Conservation (phyloP, 768 basidiomycete genomes). For the Leccinum rimulosum region DNA sequence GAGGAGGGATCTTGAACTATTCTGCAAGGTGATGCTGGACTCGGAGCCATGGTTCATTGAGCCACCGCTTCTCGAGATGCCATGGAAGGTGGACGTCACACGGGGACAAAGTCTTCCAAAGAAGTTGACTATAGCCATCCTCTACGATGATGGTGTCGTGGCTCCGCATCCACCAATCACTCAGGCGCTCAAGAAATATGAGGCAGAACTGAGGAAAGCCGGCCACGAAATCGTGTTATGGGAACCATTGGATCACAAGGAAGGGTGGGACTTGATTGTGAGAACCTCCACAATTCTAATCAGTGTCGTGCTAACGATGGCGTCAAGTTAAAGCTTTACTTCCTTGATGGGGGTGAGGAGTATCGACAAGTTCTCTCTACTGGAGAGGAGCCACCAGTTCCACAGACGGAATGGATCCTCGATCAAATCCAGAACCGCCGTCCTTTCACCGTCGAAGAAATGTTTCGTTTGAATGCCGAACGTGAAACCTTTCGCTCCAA, state of each 20-base stretch:
- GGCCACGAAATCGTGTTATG: conserved; percentile 54
- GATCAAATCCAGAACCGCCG: conserved; percentile 37
- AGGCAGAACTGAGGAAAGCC: conserved; percentile 38
- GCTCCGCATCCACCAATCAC: conserved; percentile 47
- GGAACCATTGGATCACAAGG: conserved; percentile 42
- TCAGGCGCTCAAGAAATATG: conserved; percentile 39
- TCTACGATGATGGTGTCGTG: conserved; percentile 52
- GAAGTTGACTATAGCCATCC: conserved; percentile 43
- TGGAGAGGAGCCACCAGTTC: conserved; percentile 37
- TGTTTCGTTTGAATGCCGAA: conserved; percentile 43
- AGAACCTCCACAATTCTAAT: conserved; percentile 4
- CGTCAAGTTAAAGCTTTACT: conserved; percentile 43
- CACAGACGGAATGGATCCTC: conserved; percentile 44
- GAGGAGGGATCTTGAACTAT: conserved; percentile 47
- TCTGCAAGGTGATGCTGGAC: conserved; percentile 47
- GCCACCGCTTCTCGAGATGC: conserved; percentile 46
- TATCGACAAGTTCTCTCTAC: conserved; percentile 37
- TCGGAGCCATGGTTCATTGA: conserved; percentile 46
- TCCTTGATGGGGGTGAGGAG: conserved; percentile 48
- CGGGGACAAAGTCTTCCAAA: conserved; percentile 38
- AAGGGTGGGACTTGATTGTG: conserved; percentile 49
- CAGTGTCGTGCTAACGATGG: conserved; percentile 16
- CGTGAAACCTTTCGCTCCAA: conserved; percentile 41
- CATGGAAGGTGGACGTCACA: conserved; percentile 43
- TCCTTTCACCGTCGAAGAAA: conserved; percentile 40